These are phyloP conservation scores for Microsporum audouinii DNA, from an alignment of 2,329 filamentous ascomycete species.

Conservation along the genomic window DNA sequence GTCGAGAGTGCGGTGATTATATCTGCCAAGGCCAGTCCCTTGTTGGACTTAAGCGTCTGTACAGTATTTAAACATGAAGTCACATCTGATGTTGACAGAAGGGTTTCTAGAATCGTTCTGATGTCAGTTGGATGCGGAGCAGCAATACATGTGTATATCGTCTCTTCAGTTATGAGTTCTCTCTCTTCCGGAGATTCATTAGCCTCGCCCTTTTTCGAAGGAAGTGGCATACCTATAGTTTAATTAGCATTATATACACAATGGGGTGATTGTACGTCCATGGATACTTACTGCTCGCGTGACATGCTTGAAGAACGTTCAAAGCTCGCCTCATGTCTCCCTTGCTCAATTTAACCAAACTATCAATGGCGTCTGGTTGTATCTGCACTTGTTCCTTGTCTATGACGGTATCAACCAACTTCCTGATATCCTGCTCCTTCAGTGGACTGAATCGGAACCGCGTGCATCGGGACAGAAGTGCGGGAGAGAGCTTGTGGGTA, in stretches of 20 bases:
- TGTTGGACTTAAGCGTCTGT: constrained; percentile 71
- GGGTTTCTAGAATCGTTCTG: constrained; percentile 66
- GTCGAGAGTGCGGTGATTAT: constrained; percentile 81
- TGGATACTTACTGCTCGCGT: constrained; percentile 64
- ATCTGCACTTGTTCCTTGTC: constrained; percentile 79
- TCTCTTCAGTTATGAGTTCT: constrained; percentile 80
- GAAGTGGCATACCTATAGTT: constrained; percentile 53
- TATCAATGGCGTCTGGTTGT: constrained; percentile 64
- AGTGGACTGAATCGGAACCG: constrained; percentile 90
- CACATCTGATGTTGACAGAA: constrained; percentile 76
- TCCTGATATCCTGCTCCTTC: constrained; percentile 75
- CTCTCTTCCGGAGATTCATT: constrained; percentile 49
- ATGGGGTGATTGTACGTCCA: background rate
- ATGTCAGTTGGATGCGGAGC: constrained; percentile 87
- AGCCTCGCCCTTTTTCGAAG: constrained; percentile 48
- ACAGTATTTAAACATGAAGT: constrained; percentile 80
- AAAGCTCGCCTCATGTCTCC: constrained; percentile 92
- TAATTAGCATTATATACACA: constrained; percentile 10
- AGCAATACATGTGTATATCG: constrained; percentile 94
- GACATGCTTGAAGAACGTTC: constrained; percentile 92
- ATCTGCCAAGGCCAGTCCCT: constrained; percentile 83
- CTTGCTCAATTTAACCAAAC: constrained; percentile 75
- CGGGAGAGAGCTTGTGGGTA: constrained; percentile 91
- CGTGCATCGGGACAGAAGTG: constrained; percentile 83
- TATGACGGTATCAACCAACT: constrained; percentile 79